These are phyloP conservation scores for Naganishia antarctica DNA, from an alignment of 768 basidiomycete genomes.

Conservation along the genomic window DNA sequence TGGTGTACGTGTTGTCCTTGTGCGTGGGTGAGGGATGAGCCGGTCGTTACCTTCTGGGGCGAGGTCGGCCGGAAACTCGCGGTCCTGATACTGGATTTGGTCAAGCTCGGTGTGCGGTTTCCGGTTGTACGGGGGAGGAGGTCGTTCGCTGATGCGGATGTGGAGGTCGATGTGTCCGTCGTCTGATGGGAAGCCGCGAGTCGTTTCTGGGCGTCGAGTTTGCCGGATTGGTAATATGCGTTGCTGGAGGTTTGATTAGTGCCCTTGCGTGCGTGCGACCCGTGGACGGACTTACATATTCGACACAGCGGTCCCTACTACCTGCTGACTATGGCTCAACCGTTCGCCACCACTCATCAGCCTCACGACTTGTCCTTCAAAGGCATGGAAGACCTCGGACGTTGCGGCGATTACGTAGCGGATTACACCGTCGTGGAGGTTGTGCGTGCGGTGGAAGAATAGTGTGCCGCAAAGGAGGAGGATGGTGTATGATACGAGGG, in stretches of 20 bases:
- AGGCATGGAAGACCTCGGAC: conserved; percentile 10
- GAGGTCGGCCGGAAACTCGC: background rate
- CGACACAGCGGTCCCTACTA: too few species aligned
- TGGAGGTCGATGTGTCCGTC: background rate
- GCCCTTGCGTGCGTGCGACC: background rate
- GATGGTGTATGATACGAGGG: conserved; percentile 15
- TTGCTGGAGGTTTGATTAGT: background rate
- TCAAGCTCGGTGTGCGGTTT: conserved; percentile 1
- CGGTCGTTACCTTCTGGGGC: background rate
- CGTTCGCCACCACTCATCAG: background rate
- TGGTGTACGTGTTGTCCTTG: background rate
- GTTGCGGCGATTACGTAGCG: conserved; percentile 22
- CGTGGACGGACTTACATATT: background rate
- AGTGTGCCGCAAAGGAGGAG: conserved; percentile 19
- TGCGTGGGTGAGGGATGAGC: background rate
- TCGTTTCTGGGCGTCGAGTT: background rate
- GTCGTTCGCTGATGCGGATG: background rate
- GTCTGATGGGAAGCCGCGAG: background rate
- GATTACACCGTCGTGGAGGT: conserved; percentile 21
- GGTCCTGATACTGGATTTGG: background rate
- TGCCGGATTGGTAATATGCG: conserved; percentile 5
- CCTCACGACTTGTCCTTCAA: conserved; percentile 3
- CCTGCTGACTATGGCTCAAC: too few species aligned
- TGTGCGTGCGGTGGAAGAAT: conserved; percentile 22
- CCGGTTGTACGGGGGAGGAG: background rate